Conservation (phyloP, 148 eudicot genomes). For the Oxyria digyna region DNA sequence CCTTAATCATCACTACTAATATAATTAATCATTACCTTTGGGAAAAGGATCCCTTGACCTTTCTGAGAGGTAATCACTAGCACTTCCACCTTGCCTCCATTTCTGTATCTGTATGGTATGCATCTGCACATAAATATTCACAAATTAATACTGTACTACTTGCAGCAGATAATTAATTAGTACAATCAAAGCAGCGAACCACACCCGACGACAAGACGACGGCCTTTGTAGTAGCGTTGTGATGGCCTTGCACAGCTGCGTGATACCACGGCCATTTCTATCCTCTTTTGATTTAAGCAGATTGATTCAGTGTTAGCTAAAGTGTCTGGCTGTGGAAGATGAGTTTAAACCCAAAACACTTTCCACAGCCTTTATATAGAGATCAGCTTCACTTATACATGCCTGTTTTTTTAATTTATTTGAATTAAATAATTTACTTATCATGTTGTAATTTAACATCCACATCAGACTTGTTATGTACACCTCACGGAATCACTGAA, state of each 20-base stretch:
- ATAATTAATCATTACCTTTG: slow-evolving; percentile 29
- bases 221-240: slow-evolving; percentile 32
- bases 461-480: neutral
- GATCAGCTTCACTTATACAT: neutral
- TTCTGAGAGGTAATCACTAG: slow-evolving; percentile 50
- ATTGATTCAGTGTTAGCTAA: neutral
- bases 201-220: slow-evolving; percentile 53
- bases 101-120: slow-evolving; percentile 19
- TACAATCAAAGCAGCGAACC: neutral
- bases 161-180: too few species aligned
- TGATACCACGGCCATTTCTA: slow-evolving; percentile 18
- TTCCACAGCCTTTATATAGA: neutral
- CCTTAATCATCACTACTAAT: neutral
- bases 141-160: neutral
- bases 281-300: neutral
- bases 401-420: neutral
- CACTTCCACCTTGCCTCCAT: slow-evolving; percentile 29
- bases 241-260: slow-evolving; percentile 32
- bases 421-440: neutral
- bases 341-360: neutral
- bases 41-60: slow-evolving; percentile 50
- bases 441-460: neutral
- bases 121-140: neutral
- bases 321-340: neutral
- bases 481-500: neutral